phyloP scores from a whole-genome alignment of 352 stramenopile genomes.

The Globisporangium cederbergense region DNA sequence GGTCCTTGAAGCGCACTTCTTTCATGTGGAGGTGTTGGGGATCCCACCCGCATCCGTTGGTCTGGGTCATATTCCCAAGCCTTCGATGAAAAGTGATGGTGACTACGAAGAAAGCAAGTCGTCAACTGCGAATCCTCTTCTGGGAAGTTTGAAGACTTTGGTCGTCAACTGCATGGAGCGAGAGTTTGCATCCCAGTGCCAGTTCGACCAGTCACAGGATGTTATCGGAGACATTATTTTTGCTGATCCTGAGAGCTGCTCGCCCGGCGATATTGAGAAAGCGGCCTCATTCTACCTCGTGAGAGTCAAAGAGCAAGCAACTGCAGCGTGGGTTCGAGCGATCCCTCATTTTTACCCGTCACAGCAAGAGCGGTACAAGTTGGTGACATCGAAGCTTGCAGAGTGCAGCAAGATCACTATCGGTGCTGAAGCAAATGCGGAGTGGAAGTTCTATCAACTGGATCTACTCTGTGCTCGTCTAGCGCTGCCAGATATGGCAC shows the following conservation, averaged over 20 bases:
- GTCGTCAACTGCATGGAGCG: slow-evolving; percentile 49
- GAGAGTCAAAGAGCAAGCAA: slow-evolving; percentile 67
- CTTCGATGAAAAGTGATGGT: slow-evolving; percentile 3
- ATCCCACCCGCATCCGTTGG: slow-evolving; percentile 81
- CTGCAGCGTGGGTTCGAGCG: slow-evolving; percentile 61
- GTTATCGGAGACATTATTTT: slow-evolving; percentile 45
- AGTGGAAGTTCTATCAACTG: slow-evolving; percentile 70
- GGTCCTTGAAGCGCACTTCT: slow-evolving; percentile 78
- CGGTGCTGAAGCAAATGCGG: slow-evolving; percentile 25
- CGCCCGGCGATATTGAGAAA: slow-evolving; percentile 34
- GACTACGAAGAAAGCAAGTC: slow-evolving; percentile 18
- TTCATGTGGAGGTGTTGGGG: slow-evolving; percentile 78
- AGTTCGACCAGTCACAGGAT: slow-evolving; percentile 24
- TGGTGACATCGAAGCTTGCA: slow-evolving; percentile 49
- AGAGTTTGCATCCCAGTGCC: slow-evolving; percentile 16
- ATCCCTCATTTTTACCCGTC: slow-evolving; percentile 74
- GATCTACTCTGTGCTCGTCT: slow-evolving; percentile 80
- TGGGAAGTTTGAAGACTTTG: slow-evolving; percentile 68
- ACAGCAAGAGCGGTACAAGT: slow-evolving; percentile 54
- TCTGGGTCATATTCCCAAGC: slow-evolving; percentile 58
- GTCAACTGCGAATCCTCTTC: slow-evolving; percentile 49
- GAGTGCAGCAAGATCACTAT: slow-evolving; percentile 46
- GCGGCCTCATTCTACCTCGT: slow-evolving; percentile 44
- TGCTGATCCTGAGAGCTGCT: slow-evolving; percentile 23
- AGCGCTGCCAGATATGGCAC: slow-evolving; percentile 66